Base-by-base conservation (phyloP, 345 rosid species). In the Lumnitzera littorea region DNA sequence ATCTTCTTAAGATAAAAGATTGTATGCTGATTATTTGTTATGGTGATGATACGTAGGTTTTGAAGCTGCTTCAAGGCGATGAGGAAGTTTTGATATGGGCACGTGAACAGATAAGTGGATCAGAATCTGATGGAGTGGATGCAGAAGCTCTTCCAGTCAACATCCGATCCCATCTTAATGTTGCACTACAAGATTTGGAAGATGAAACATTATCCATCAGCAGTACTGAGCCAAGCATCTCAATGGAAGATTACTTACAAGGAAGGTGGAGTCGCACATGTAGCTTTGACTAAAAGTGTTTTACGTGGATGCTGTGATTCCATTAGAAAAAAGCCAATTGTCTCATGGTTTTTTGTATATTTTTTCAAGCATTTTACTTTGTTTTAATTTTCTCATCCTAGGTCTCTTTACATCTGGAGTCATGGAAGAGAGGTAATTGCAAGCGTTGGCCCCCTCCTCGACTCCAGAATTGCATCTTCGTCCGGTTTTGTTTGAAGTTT, bases 61-160 rank as follows among this genome's bases (percentile, higher is more conserved):
- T 88, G 64, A 88, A 86, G 87, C 87, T 94, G 52, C 81, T 94
- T 23, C 84, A 74, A 74, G 97, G 99, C 4, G 95, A 91, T 0
- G 69, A 72, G 58, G 99, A 86, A 73, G 91, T 78, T 36, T 65
- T 62, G 48, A 73, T 76, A 14, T 88, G 91, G 92, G 95, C 89
- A 23, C 80, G 70, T 65, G 67, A 77, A 65, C 80, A 86, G 76
- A 78, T 83, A 16, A 74, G 31, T 56, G 66, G 70, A 49, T 70
- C 89, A 13, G 80, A 76, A 58, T 36, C 63, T 16, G 80, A 82
- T 48, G 20, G 16, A 0, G 55, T 46, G 56, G 91, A 84, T 1
- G 91, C 65, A 43, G 80, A 78, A 57, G 58, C 77, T 14, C 71
- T 71, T 62, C 82, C 91, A 20, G 71, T 72, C 9, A 78, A 77